Base-by-base conservation (phyloP, 2,329 filamentous ascomycete species). In the Aspergillus sclerotialis region DNA sequence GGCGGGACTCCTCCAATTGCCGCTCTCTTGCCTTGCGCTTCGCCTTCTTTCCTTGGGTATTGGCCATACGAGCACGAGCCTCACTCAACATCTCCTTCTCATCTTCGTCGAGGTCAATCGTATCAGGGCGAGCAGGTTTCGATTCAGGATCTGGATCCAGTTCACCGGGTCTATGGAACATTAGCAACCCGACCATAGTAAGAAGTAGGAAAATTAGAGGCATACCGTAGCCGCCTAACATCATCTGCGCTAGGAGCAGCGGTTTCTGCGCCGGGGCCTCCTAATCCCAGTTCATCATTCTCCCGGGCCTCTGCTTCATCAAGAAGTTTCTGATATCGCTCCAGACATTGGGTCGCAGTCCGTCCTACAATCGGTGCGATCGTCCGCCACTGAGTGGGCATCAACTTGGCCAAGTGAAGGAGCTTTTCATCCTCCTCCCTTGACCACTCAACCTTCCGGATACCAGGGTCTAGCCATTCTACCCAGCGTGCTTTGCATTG, bases 71-170 rank as follows among this genome's bases (percentile, higher is more conserved):
- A 36, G 92, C 92, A 57, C 92, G 85, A 48, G 92, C 92, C 67
- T 98, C 92, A 58, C 89, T 95, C 54, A 98, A 66, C 92, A 98
- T 98, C 65, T 98, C 92, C 69, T 98, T 96, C 64, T 98, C 92
- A 57, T 98, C 92, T 60, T 98, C 92, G 58, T 98, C 92, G 52
- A 98, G 79, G 63, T 98, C 92, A 58, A 98, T 92, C 5, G 92
- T 95, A 61, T 98, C 92, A 25, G 92, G 92, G 40, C 89, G 76
- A 23, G 92, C 92, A 36, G 92, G 92, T 61, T 95, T 95, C 49
- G 84, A 92, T 64, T 98, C 92, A 7, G 92, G 88, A 53, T 96
- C 90, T n/a, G 90, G 89, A 52, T 98, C 92, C 41, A 95, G 76
- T 67, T 98, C 92, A 48, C 92, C 92, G 5, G 92, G 90, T 38